Percentiles rank a stretch among this genome's conserved stretches.
phyloP scores from a whole-genome alignment of 2,329 filamentous ascomycete genomes.

The Cladosporium sp. region DNA sequence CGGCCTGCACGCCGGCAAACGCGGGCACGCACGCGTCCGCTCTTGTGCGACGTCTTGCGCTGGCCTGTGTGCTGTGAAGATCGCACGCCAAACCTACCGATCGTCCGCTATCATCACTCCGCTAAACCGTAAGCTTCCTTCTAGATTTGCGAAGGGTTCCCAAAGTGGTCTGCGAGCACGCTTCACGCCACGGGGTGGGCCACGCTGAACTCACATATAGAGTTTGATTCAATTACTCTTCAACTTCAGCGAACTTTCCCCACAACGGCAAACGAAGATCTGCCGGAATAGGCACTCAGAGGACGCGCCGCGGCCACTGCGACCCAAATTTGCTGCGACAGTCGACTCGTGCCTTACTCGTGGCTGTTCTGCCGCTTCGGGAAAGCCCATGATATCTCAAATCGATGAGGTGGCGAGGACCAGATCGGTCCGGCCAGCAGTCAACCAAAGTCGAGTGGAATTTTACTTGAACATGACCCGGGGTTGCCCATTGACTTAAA shows the following conservation, averaged over 20 bases:
- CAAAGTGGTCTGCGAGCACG: slow-evolving; percentile 1
- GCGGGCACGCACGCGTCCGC: not conserved
- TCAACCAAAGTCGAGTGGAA: not conserved
- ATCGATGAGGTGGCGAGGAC: not conserved
- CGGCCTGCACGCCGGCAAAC: slow-evolving; percentile 3
- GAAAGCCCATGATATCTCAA: not conserved
- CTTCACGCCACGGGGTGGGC: not conserved
- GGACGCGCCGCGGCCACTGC: not conserved
- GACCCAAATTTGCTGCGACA: not conserved
- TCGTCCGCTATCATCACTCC: not conserved
- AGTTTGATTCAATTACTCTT: not conserved
- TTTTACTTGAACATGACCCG: not conserved
- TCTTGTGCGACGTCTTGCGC: slow-evolving; percentile 1
- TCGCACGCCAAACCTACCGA: not conserved
- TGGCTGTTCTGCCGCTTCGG: not conserved
- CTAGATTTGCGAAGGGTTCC: slow-evolving; percentile 6
- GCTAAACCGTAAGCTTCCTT: not conserved
- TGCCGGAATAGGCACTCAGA: not conserved
- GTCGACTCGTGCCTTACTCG: not conserved
- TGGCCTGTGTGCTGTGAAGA: slow-evolving; percentile 7
- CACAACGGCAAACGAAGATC: slow-evolving; percentile 1
- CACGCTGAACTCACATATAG: not conserved
- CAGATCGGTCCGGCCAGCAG: slow-evolving; percentile 3
- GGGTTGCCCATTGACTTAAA: not conserved
- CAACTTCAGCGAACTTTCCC: not conserved